Conservation (phyloP, 2,329 filamentous ascomycete genomes). For the Aspergillus sojae region DNA sequence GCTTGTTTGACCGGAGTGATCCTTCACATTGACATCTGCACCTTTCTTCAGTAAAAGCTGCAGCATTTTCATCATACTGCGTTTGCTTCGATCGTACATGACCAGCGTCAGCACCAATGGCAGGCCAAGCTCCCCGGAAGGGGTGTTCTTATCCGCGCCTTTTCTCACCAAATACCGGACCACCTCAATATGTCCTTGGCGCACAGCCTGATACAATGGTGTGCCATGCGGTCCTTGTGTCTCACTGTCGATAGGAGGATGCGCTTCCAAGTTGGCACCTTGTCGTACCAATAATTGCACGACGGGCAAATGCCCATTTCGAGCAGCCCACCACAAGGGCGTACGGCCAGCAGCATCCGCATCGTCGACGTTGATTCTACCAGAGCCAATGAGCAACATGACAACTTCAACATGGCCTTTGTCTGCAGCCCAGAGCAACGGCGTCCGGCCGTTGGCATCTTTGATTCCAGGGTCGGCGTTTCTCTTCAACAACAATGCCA, state of each 20-base stretch:
- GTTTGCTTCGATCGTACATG: conserved; percentile 22
- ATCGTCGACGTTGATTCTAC: conserved; percentile 22
- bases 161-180: conserved; percentile 31
- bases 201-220: conserved; percentile 27
- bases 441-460: conserved; percentile 14
- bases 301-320: conserved; percentile 23
- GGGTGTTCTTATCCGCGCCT: conserved; percentile 25
- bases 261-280: conserved; percentile 20
- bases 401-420: conserved; percentile 24
- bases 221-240: conserved; percentile 17
- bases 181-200: conserved; percentile 25
- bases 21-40: conserved; percentile 26
- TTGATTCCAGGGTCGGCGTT: conserved; percentile 16
- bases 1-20: conserved; percentile 22
- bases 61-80: conserved; percentile 23
- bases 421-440: conserved; percentile 18
- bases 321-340: conserved; percentile 27
- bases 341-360: conserved; percentile 22
- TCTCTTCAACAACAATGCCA: conserved; percentile 23
- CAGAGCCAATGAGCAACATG: conserved; percentile 28
- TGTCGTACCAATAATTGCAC: conserved; percentile 24
- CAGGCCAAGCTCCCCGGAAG: conserved; percentile 20
- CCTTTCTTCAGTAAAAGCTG: conserved; percentile 25
- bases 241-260: conserved; percentile 10
- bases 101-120: conserved; percentile 23